These are phyloP conservation scores for Torulaspora franciscae DNA, from an alignment of 805 yeast genomes.

Conservation along the genomic window DNA sequence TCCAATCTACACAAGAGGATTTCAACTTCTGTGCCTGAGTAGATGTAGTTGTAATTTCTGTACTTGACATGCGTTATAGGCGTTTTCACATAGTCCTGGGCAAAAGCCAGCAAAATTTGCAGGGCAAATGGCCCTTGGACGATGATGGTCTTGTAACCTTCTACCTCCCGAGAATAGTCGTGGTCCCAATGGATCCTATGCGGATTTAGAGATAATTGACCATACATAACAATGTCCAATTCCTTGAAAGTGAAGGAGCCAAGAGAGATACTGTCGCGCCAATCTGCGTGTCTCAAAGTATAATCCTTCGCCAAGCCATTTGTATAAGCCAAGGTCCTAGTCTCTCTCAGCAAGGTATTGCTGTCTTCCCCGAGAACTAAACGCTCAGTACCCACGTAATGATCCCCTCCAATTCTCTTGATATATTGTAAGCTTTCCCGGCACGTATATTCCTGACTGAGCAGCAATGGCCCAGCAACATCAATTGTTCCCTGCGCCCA, in stretches of 20 bases:
- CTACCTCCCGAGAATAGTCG: constrained; percentile 47
- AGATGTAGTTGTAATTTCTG: constrained; percentile 42
- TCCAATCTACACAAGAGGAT: constrained; percentile 14
- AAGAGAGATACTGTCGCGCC: not conserved
- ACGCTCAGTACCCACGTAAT: constrained; percentile 55
- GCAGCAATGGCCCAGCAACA: constrained; percentile 36
- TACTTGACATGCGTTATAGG: constrained; percentile 37
- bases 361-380: constrained; percentile 31
- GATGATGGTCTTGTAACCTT: constrained; percentile 56
- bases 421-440: constrained; percentile 47
- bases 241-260: constrained; percentile 34
- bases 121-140: constrained; percentile 81
- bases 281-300: not conserved
- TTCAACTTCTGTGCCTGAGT: constrained; percentile 34
- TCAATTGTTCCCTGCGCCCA: constrained; percentile 72
- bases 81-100: constrained; percentile 24
- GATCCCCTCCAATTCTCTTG: constrained; percentile 36
- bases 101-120: constrained; percentile 54
- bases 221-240: constrained; percentile 50
- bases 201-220: constrained; percentile 74
- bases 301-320: constrained; percentile 29
- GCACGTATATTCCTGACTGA: constrained; percentile 44
- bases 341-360: constrained; percentile 40
- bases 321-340: constrained; percentile 59
- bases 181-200: constrained; percentile 78